Conservation (phyloP, 2,329 filamentous ascomycete genomes). For the Ophiostoma sp. region DNA sequence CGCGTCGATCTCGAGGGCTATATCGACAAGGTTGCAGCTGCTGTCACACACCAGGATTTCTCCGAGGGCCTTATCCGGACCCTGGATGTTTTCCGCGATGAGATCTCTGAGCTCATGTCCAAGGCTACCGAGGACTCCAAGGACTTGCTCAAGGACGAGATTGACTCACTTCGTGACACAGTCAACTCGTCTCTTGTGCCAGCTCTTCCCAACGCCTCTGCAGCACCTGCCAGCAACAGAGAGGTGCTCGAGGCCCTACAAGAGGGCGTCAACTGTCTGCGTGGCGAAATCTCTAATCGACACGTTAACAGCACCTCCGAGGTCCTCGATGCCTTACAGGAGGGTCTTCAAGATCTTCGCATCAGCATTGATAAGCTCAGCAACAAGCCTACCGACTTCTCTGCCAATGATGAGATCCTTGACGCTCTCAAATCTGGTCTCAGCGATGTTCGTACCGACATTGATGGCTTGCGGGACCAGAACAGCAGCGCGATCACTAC, state of each 20-base stretch:
- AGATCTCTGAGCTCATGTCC: conserved; percentile 58
- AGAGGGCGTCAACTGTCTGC: conserved; percentile 67
- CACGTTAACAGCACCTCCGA: conserved; percentile 70
- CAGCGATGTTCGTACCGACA: conserved; percentile 67
- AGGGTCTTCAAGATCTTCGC: conserved; percentile 74
- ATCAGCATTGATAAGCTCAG: conserved; percentile 69
- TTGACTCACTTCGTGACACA: conserved; percentile 73
- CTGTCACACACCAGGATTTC: conserved; percentile 69
- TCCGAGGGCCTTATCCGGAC: conserved; percentile 61
- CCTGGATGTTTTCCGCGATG: conserved; percentile 61
- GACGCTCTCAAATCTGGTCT: conserved; percentile 82
- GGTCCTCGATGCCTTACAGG: conserved; percentile 81
- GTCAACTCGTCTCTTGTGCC: conserved; percentile 66
- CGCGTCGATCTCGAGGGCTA: conserved; percentile 75
- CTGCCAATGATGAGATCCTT: conserved; percentile 81
- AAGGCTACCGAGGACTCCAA: conserved; percentile 47
- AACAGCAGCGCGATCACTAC: conserved; percentile 45
- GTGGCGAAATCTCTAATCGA: conserved; percentile 65
- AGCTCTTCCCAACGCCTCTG: conserved; percentile 41
- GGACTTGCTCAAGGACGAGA: conserved; percentile 72
- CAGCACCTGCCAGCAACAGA: conserved; percentile 42
- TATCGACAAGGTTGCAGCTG: conserved; percentile 64
- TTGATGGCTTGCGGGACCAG: conserved; percentile 66
- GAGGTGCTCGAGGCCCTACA: conserved; percentile 67
- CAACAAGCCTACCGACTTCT: conserved; percentile 75